Percentiles rank a stretch among this genome's conserved stretches.
These are phyloP conservation scores for Nicotiana undulata DNA, from an alignment of 257 asterid species.

Conservation along the genomic window DNA sequence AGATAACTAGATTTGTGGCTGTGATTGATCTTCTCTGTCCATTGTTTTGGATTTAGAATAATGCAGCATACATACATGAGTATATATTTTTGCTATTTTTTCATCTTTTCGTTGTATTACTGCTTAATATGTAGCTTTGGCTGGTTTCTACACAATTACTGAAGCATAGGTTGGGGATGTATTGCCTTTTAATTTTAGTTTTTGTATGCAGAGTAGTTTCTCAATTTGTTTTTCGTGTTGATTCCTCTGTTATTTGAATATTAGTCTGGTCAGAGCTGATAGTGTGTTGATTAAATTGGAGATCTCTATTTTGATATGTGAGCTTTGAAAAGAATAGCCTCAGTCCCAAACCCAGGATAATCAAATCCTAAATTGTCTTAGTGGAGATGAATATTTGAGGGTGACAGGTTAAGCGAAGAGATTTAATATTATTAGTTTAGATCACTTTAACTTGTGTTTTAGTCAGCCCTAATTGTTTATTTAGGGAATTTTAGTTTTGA, in stretches of 20 bases:
- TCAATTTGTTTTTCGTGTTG: background rate
- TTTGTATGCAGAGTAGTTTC: background rate
- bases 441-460: too few species aligned
- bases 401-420: too few species aligned
- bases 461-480: too few species aligned
- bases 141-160: background rate
- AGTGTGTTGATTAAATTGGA: background rate
- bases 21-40: background rate
- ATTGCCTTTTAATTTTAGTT: background rate
- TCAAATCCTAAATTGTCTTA: too few species aligned
- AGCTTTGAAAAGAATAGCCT: background rate
- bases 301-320: background rate
- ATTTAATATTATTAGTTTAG: too few species aligned
- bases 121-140: background rate
- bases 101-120: background rate
- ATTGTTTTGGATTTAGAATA: background rate
- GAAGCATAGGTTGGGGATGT: background rate
- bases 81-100: too few species aligned
- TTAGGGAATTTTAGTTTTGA: too few species aligned
- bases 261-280: background rate
- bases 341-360: background rate
- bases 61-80: too few species aligned
- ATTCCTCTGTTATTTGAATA: background rate
- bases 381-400: too few species aligned
- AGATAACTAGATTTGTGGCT: background rate